Evolutionary conservation across 306 rosid species (phyloP).

Genomic region (Hylodesmum podocarpum): DNA sequence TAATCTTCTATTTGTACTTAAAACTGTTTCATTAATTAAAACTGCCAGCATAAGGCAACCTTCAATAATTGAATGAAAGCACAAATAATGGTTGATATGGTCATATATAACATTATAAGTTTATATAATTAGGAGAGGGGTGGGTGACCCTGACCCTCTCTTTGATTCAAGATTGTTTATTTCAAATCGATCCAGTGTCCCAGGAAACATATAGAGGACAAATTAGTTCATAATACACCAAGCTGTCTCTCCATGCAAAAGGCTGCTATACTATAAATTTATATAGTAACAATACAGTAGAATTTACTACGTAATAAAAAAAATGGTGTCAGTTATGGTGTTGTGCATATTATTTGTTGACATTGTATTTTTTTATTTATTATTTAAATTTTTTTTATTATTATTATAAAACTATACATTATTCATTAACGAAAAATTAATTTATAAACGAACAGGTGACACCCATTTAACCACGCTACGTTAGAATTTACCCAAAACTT

Average conservation of each 20-base stretch:
- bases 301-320: no score
- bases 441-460: no score
- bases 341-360: no score
- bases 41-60: neutral
- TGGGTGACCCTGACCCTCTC: neutral
- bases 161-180: neutral
- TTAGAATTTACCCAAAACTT: no score
- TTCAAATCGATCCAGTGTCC: neutral
- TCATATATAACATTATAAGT: neutral
- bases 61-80: constrained; percentile 21
- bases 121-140: neutral
- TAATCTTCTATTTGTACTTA: neutral
- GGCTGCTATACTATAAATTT: neutral
- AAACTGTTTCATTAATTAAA: neutral
- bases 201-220: constrained; percentile 8
- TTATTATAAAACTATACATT: no score
- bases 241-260: constrained; percentile 25
- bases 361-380: no score
- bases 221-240: neutral
- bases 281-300: no score
- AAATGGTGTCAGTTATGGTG: no score
- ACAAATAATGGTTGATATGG: neutral
- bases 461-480: no score
- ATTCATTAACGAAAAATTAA: no score
- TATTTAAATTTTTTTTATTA: no score